Conservation (phyloP, 2,329 filamentous ascomycete genomes). For the Sordariomycetes sp. region DNA sequence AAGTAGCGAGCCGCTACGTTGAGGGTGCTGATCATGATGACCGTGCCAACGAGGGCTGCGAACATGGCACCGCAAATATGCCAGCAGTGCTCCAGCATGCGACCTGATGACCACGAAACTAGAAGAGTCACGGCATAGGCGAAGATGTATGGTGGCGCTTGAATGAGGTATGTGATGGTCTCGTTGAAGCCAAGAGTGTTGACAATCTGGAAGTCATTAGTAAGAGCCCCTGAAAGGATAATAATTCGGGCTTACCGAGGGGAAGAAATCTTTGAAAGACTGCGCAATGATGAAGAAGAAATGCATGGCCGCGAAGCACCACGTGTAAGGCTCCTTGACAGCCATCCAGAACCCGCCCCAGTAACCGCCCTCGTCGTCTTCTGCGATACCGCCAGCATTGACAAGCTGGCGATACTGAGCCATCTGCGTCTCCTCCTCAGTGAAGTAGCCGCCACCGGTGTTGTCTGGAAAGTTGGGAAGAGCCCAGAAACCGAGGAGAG, state of each 20-base stretch:
- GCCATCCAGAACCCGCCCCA: conserved; percentile 18
- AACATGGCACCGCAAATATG: conserved; percentile 29
- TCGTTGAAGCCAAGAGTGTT: conserved; percentile 12
- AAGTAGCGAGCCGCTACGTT: conserved; percentile 31
- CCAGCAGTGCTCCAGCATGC: conserved; percentile 25
- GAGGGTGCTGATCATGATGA: conserved; percentile 30
- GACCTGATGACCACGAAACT: conserved; percentile 28
- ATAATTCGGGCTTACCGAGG: too few relatives aligned
- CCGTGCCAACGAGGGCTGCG: conserved; percentile 24
- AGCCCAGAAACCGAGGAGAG: conserved; percentile 18
- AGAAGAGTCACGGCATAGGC: conserved; percentile 26
- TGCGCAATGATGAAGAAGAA: conserved; percentile 2
- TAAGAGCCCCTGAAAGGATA: too few relatives aligned
- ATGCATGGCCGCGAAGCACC: conserved; percentile 3
- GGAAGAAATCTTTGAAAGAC: conserved; percentile 10
- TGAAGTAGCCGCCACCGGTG: conserved; percentile 16
- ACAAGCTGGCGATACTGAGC: conserved; percentile 28
- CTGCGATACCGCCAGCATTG: conserved; percentile 12
- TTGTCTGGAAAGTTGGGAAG: conserved; percentile 24
- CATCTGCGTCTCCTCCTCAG: conserved; percentile 24
- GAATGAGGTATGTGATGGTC: conserved; percentile 26
- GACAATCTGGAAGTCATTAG: conserved; percentile 20
- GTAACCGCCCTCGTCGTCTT: conserved; percentile 3
- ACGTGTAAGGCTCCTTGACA: conserved; percentile 12
- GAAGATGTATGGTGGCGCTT: conserved; percentile 30